A percentile compares a stretch with the other conserved stretches of the same genome.
Evolutionary conservation across 805 yeast species (phyloP).

Genomic region (Saccharomycopsis synnaedendra): DNA sequence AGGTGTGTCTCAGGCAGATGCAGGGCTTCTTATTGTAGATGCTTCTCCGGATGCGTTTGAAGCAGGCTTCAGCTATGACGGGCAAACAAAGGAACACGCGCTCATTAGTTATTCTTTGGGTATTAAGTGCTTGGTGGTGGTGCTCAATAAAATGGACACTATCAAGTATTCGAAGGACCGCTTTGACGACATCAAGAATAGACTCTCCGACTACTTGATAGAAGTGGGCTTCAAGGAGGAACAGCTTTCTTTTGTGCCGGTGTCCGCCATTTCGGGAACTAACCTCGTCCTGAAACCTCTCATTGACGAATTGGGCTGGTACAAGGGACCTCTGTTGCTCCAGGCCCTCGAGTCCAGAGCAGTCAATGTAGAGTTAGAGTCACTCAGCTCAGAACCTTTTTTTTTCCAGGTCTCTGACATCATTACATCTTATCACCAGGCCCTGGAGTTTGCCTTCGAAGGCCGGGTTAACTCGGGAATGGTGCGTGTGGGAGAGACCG

Average conservation of each 20-base stretch:
- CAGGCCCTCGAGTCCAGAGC: conserved; percentile 68
- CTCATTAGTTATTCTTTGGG: conserved; percentile 58
- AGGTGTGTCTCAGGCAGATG: conserved; percentile 70
- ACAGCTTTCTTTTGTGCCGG: conserved; percentile 46
- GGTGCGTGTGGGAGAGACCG: conserved; percentile 60
- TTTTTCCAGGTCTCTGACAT: conserved; percentile 56
- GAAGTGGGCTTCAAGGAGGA: conserved; percentile 36
- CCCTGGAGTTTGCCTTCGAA: conserved; percentile 37
- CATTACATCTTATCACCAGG: conserved; percentile 32
- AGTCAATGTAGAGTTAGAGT: conserved; percentile 12
- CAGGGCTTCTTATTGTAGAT: conserved; percentile 65
- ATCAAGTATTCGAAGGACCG: conserved; percentile 44
- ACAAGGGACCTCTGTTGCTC: conserved; percentile 79
- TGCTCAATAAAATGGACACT: conserved; percentile 62
- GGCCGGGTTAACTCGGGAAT: conserved; percentile 64
- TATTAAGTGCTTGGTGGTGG: conserved; percentile 46
- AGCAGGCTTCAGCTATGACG: conserved; percentile 52
- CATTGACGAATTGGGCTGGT: conserved; percentile 35
- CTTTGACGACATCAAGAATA: conserved; percentile 37
- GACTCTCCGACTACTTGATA: conserved; percentile 40
- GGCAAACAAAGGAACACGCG: conserved; percentile 75
- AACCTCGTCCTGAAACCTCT: conserved; percentile 42
- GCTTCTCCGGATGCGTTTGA: conserved; percentile 57
- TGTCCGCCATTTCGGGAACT: conserved; percentile 58
- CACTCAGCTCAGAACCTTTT: conserved; percentile 27